Percentiles rank a stretch among this genome's conserved stretches.
Conservation (phyloP, 148 eudicot species). For the Rhododendron molle region DNA sequence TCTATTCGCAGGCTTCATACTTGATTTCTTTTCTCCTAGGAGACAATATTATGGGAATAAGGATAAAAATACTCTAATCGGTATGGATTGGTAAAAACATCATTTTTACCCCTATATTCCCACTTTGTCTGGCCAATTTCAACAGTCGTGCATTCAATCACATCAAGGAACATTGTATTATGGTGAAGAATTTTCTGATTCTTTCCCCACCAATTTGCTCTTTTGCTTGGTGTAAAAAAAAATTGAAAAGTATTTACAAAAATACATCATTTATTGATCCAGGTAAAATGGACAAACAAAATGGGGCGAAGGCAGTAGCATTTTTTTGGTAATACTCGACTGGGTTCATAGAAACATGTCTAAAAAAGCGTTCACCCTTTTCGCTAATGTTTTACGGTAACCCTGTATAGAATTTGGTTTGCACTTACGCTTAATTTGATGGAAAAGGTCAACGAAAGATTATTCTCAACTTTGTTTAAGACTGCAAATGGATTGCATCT, state of each 20-base stretch:
- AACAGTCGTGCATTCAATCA: background rate
- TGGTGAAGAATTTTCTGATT: background rate
- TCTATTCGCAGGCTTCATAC: no score
- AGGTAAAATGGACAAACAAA: no score
- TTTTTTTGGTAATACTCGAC: background rate
- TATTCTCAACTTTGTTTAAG: background rate
- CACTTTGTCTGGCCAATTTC: background rate
- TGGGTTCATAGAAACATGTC: background rate
- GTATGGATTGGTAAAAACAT: background rate
- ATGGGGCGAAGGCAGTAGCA: background rate
- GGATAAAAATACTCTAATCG: no score
- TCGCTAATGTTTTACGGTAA: background rate
- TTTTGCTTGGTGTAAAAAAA: background rate
- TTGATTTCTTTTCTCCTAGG: no score
- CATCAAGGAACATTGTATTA: background rate
- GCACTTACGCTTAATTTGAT: background rate
- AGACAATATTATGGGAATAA: no score
- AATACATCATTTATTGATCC: background rate
- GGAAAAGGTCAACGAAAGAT: background rate
- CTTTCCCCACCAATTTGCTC: background rate
- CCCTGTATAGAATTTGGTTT: background rate
- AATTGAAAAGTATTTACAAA: background rate
- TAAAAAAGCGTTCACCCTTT: background rate
- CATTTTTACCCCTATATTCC: background rate
- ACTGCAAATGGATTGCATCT: background rate